Evolutionary conservation across 306 rosid genomes (phyloP).

Genomic region (Phaseolus lunatus): DNA sequence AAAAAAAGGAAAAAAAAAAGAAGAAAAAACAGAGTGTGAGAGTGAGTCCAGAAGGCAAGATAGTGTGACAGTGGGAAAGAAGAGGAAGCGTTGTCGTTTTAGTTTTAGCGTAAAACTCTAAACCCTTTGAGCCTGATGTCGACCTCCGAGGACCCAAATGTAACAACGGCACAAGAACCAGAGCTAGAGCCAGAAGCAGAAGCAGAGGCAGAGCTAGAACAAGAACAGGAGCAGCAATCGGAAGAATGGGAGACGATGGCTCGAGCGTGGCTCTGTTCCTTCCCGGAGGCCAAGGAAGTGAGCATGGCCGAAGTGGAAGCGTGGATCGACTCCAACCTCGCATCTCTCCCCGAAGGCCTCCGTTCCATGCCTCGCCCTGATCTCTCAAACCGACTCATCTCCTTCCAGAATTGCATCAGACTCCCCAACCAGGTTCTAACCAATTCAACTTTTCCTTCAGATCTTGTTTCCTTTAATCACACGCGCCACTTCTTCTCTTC

Average conservation of each 20-base stretch:
- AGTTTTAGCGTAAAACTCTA: background rate
- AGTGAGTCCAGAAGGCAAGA: background rate
- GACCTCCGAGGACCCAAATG: conserved; percentile 45
- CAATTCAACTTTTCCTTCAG: background rate
- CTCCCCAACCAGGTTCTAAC: conserved; percentile 49
- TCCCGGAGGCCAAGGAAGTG: conserved; percentile 82
- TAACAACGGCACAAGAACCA: conserved; percentile 36
- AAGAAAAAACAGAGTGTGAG: background rate
- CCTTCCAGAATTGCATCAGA: conserved; percentile 84
- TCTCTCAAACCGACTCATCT: conserved; percentile 76
- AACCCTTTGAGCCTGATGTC: conserved; percentile 52
- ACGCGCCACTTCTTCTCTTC: background rate
- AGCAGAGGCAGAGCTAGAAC: conserved; percentile 43
- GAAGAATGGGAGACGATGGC: conserved; percentile 98
- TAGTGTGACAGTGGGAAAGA: background rate
- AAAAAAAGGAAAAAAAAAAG: no score
- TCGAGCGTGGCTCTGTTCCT: conserved; percentile 86
- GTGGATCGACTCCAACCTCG: conserved; percentile 82
- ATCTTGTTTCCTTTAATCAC: background rate
- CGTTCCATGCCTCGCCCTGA: conserved; percentile 90
- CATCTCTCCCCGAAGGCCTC: conserved; percentile 75
- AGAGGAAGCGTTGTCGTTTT: background rate
- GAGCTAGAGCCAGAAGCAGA: background rate
- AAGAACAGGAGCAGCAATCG: conserved; percentile 50
- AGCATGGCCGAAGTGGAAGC: conserved; percentile 86